Base-by-base conservation (phyloP, 2,329 filamentous ascomycete genomes). In the Fusarium oligoseptatum region DNA sequence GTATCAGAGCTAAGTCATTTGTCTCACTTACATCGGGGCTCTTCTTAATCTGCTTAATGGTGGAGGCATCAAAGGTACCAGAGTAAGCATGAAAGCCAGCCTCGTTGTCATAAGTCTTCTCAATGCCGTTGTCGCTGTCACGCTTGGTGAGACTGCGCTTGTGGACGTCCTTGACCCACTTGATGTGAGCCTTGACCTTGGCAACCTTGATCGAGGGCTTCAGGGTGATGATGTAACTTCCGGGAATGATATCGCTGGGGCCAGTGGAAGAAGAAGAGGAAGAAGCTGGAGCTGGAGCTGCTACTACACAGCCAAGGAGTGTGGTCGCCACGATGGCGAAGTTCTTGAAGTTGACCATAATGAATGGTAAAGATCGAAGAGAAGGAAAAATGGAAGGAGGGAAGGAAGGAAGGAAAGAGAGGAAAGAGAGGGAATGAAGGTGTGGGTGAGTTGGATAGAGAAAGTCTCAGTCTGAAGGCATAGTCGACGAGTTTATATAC, bases 141-240 rank as follows among this genome's bases (percentile, higher is more conserved):
- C 87, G 84, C 79, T 87, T 86, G 76, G 80, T 82, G 39, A 89
- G 73, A 78, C 88, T 89, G 73, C 88, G 86, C 80, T 87, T 88
- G 76, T 87, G 85, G 60, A 92, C 81, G 27, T 86, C 83, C n/a
- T 84, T 84, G 73, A 91, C 84, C 75, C 84, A 86, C 37, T 81
- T 78, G 72, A 89, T 78, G 78, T 91, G 87, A 41, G 82, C 81
- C 56, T 84, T 80, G 72, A 91, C 84, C 37, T 81, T 83, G 6
- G 82, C 83, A 14, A 84, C 79, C 61, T 81, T 81, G 74, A 85
- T 83, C 60, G 85, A 86, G 71, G 83, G 82, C 81, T 91, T 89
- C 81, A 91, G 91, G 60, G 92, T 89, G 37, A 92, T 87, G 74
- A 92, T 91, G 82, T 90, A 92, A 64, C 85, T 86, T 73, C 80